A percentile compares a stretch with the other conserved stretches of the same genome.
Conservation (phyloP, 768 basidiomycete genomes). For the Udeniomyces megalosporus region DNA sequence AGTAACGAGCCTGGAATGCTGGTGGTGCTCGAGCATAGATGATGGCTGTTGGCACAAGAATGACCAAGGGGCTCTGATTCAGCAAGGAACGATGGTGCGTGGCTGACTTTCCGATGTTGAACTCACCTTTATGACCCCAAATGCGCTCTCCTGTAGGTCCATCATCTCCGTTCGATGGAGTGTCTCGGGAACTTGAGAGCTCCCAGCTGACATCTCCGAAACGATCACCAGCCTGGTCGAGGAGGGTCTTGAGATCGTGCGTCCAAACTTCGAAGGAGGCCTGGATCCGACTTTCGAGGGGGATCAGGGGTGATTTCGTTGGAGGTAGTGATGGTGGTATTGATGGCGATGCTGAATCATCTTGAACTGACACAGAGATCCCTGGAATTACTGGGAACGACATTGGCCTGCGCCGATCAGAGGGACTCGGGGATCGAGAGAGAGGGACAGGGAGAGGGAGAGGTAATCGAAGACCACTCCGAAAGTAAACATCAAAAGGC, state of each 20-base stretch:
- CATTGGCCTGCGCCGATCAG: no score
- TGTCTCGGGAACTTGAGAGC: neutral
- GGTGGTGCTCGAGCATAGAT: conserved; percentile 90
- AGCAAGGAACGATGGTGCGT: conserved; percentile 2
- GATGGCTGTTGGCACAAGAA: conserved; percentile 42
- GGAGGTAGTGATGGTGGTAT: no score
- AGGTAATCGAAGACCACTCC: no score
- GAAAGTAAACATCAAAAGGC: no score
- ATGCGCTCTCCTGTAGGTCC: conserved; percentile 36
- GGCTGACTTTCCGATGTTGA: neutral
- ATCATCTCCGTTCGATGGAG: neutral
- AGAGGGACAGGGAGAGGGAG: no score
- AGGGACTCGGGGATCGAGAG: no score
- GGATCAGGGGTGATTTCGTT: neutral
- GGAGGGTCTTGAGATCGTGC: conserved; percentile 57
- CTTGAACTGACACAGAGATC: no score
- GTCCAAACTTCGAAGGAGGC: conserved; percentile 60
- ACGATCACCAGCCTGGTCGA: conserved; percentile 67
- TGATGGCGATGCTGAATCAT: no score
- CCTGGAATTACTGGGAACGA: no score
- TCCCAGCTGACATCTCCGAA: conserved; percentile 95
- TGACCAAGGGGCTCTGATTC: neutral
- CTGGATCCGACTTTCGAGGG: conserved; percentile 14
- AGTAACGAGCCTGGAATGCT: conserved; percentile 76
- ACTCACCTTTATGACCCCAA: conserved; percentile 88